Conservation (phyloP, 441 rosid species). For the Erodium texanum region DNA sequence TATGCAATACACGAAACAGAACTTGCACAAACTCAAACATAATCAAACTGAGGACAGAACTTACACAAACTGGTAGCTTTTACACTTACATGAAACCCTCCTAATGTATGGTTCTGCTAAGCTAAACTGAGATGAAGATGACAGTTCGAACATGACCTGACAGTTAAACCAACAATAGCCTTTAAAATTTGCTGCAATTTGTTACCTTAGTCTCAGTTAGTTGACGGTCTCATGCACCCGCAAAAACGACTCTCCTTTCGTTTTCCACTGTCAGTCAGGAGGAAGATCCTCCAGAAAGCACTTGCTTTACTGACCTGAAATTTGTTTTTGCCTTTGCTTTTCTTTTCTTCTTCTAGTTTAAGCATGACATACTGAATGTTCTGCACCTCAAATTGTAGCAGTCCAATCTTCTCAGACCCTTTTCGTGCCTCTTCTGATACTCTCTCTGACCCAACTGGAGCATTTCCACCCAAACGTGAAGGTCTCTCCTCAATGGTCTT, state of each 20-base stretch:
- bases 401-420: constrained; percentile 65
- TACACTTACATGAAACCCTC: too few species aligned
- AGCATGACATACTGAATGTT: constrained; percentile 46
- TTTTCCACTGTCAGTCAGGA: constrained; percentile 40
- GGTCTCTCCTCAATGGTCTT: constrained; percentile 41
- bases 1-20: too few species aligned
- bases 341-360: constrained; percentile 68
- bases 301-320: constrained; percentile 51
- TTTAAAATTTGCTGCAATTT: background rate
- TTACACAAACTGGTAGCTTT: too few species aligned
- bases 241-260: constrained; percentile 62
- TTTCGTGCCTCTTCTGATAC: constrained; percentile 46
- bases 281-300: constrained; percentile 56
- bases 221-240: constrained; percentile 45
- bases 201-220: constrained; percentile 25
- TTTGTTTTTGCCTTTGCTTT: constrained; percentile 21
- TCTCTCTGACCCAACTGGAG: constrained; percentile 21
- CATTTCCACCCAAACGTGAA: constrained; percentile 12
- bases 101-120: too few species aligned
- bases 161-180: too few species aligned
- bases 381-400: constrained; percentile 66
- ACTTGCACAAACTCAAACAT: too few species aligned
- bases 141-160: too few species aligned
- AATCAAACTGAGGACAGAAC: too few species aligned
- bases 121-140: too few species aligned